These are phyloP conservation scores for Claviceps africana DNA, from an alignment of 2,329 filamentous ascomycete species.

Conservation along the genomic window DNA sequence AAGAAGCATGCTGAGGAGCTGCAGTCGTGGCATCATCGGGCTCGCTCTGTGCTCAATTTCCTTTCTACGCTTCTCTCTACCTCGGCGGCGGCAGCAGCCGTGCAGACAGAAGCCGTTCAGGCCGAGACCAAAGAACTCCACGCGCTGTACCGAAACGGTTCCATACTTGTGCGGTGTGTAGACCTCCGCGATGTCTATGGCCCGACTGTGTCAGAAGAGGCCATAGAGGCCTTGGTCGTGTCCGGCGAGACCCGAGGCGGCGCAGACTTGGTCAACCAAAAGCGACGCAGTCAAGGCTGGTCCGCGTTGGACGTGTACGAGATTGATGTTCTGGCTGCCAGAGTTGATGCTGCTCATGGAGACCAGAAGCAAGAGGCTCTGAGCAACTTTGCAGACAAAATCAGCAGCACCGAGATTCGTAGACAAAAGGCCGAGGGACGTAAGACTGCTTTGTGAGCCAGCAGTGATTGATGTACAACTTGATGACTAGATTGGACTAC, in stretches of 20 bases:
- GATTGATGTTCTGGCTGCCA: conserved; percentile 70
- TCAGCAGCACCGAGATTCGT: conserved; percentile 81
- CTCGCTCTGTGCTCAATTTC: conserved; percentile 56
- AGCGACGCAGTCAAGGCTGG: conserved; percentile 65
- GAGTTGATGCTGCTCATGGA: conserved; percentile 26
- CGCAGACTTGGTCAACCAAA: conserved; percentile 75
- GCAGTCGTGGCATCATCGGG: conserved; percentile 66
- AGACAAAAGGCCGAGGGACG: conserved; percentile 18
- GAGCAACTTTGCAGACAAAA: conserved; percentile 64
- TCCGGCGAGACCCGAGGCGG: conserved; percentile 79
- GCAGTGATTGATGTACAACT: background rate
- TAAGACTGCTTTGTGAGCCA: background rate
- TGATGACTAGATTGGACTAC: background rate
- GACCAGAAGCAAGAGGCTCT: conserved; percentile 21
- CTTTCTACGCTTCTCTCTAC: conserved; percentile 47
- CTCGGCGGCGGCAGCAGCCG: conserved; percentile 13
- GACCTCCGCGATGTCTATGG: conserved; percentile 81
- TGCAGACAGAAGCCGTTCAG: conserved; percentile 4
- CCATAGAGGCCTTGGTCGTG: conserved; percentile 68
- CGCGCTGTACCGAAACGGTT: conserved; percentile 43
- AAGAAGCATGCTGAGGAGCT: conserved; percentile 78
- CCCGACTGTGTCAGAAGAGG: conserved; percentile 71
- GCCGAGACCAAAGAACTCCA: conserved; percentile 14
- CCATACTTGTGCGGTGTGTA: conserved; percentile 60
- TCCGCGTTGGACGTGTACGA: conserved; percentile 64